Conservation (phyloP, 495 filamentous ascomycete species). For the Penicillium verhagenii region DNA sequence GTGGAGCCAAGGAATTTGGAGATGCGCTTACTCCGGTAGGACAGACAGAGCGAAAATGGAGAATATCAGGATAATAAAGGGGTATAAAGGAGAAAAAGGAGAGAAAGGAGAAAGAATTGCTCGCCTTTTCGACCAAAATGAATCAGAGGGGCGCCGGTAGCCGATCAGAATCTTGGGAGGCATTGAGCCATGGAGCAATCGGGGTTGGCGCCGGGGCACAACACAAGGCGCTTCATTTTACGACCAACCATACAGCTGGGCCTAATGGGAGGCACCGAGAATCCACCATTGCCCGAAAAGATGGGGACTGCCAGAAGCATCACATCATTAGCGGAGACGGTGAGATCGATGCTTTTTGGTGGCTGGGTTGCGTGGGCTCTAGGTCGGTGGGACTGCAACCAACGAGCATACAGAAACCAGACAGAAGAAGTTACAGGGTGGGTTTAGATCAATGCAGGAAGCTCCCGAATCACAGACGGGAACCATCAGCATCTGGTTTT, state of each 20-base stretch:
- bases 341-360: constrained; percentile 32
- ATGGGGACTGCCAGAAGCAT: constrained; percentile 15
- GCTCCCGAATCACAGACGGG: constrained; percentile 28
- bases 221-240: constrained; percentile 34
- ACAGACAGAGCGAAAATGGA: constrained; percentile 2
- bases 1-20: constrained; percentile 7
- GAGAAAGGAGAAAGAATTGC: constrained; percentile 11
- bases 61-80: too few species aligned
- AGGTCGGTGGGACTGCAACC: constrained; percentile 25
- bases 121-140: not conserved
- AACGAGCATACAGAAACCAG: constrained; percentile 38
- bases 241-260: constrained; percentile 25
- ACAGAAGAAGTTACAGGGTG: constrained; percentile 15
- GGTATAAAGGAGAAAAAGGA: constrained; percentile 21
- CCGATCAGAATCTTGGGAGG: constrained; percentile 33
- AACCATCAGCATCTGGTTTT: constrained; percentile 15
- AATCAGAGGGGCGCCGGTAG: constrained; percentile 11
- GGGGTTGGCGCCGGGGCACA: constrained; percentile 28
- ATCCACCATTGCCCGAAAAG: constrained; percentile 11
- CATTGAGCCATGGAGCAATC: constrained; percentile 33
- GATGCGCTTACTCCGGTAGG: constrained; percentile 13
- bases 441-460: constrained; percentile 27
- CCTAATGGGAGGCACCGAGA: constrained; percentile 3
- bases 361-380: constrained; percentile 28
- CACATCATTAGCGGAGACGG: constrained; percentile 39